phyloP scores from a whole-genome alignment of 352 stramenopile genomes.

The Pythium guiyangense region DNA sequence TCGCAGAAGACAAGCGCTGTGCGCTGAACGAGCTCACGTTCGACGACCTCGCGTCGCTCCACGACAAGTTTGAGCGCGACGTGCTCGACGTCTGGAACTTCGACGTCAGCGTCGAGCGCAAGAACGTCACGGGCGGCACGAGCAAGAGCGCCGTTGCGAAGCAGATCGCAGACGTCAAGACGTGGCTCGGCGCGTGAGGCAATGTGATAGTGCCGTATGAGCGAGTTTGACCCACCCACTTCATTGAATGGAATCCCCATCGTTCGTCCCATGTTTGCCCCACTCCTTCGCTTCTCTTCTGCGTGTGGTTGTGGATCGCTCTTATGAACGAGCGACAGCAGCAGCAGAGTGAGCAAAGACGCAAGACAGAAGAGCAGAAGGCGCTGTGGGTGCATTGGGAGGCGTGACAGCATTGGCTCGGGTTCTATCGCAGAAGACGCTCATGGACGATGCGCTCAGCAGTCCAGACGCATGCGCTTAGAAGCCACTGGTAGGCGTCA shows the following conservation, averaged over 20 bases:
- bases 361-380: too few species aligned
- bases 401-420: too few species aligned
- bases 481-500: conserved; percentile 14
- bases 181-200: conserved; percentile 39
- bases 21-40: conserved; percentile 86
- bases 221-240: background rate
- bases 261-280: background rate
- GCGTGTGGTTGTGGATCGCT: too few species aligned
- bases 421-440: background rate
- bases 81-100: conserved; percentile 90
- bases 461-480: conserved; percentile 6
- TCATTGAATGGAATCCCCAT: background rate
- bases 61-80: conserved; percentile 87
- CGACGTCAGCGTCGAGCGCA: conserved; percentile 87
- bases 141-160: conserved; percentile 73
- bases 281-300: background rate
- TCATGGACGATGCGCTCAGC: background rate
- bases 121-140: conserved; percentile 86
- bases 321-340: too few species aligned
- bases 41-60: conserved; percentile 85
- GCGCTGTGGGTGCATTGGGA: too few species aligned
- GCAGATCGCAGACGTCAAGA: conserved; percentile 76
- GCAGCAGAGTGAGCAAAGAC: too few species aligned
- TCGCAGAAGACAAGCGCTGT: conserved; percentile 89
- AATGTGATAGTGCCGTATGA: background rate